Percentiles rank a stretch among this genome's conserved stretches.
phyloP scores from a whole-genome alignment of 352 stramenopile genomes.

The Plasmopara viticola region DNA sequence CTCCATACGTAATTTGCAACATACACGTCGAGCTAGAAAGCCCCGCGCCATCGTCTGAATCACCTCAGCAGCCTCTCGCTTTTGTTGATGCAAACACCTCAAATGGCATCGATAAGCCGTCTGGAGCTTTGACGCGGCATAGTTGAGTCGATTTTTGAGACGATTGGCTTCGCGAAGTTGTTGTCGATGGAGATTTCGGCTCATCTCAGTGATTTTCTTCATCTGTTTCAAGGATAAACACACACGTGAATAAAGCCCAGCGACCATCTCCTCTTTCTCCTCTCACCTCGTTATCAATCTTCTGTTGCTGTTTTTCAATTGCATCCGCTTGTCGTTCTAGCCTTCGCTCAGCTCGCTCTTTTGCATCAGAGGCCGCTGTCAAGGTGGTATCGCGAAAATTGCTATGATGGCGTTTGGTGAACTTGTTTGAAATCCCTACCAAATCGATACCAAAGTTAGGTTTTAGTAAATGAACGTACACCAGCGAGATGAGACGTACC shows the following conservation, averaged over 20 bases:
- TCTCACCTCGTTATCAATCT: slow-evolving; percentile 64
- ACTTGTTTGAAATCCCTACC: slow-evolving; percentile 77
- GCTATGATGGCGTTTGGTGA: slow-evolving; percentile 58
- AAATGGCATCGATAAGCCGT: slow-evolving; percentile 28
- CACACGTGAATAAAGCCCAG: not conserved
- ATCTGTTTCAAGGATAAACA: slow-evolving; percentile 33
- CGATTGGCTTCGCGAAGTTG: slow-evolving; percentile 64
- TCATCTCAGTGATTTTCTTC: slow-evolving; percentile 71
- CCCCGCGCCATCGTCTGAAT: slow-evolving; percentile 49
- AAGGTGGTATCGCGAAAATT: slow-evolving; percentile 78
- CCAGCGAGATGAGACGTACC: slow-evolving; percentile 10
- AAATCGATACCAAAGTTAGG: not conserved
- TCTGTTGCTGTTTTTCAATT: slow-evolving; percentile 75
- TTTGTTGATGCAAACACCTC: slow-evolving; percentile 6
- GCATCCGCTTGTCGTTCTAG: slow-evolving; percentile 54
- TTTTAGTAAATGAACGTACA: not conserved
- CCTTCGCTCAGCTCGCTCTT: slow-evolving; percentile 54
- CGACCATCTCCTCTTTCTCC: not conserved
- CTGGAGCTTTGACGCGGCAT: slow-evolving; percentile 50
- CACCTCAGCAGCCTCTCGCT: slow-evolving; percentile 22
- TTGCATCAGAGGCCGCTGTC: slow-evolving; percentile 58
- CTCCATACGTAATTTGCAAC: slow-evolving; percentile 14
- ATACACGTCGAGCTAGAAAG: slow-evolving; percentile 17
- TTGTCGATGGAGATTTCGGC: slow-evolving; percentile 53
- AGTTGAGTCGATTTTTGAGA: slow-evolving; percentile 43